Conservation (phyloP, 768 basidiomycete species). For the Lactarius deliciosus region DNA sequence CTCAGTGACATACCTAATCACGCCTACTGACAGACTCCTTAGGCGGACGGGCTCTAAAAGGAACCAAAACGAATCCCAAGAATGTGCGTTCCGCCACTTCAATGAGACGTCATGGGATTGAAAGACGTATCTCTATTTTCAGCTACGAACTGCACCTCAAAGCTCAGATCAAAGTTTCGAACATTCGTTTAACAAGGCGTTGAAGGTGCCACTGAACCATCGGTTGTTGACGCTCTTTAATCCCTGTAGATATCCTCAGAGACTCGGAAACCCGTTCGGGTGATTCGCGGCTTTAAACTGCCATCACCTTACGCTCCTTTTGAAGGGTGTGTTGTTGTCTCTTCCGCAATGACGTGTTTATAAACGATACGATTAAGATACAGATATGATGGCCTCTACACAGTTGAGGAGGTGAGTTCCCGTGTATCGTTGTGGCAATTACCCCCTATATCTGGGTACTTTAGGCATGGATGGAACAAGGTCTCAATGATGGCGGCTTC, state of each 20-base stretch:
- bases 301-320: slow-evolving; percentile 71
- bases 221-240: not conserved
- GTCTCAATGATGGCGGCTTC: slow-evolving; percentile 65
- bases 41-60: slow-evolving; percentile 86
- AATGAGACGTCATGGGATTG: not conserved
- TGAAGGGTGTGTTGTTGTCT: slow-evolving; percentile 55
- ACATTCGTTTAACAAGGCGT: slow-evolving; percentile 63
- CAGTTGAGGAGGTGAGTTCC: slow-evolving; percentile 60
- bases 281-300: slow-evolving; percentile 83
- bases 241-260: slow-evolving; percentile 63
- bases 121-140: not conserved
- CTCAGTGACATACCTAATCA: not conserved
- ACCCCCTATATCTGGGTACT: slow-evolving; percentile 16
- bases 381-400: slow-evolving; percentile 88
- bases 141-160: slow-evolving; percentile 90
- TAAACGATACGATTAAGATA: slow-evolving; percentile 48
- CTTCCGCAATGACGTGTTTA: not conserved
- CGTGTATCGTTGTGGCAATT: not conserved
- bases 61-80: slow-evolving; percentile 78
- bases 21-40: not conserved
- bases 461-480: slow-evolving; percentile 74
- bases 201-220: slow-evolving; percentile 46
- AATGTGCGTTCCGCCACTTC: slow-evolving; percentile 52
- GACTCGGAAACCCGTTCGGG: slow-evolving; percentile 79
- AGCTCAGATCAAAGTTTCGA: slow-evolving; percentile 83